These are phyloP conservation scores for Pleurotus tuber-regium DNA, from an alignment of 768 basidiomycete genomes.

Conservation along the genomic window DNA sequence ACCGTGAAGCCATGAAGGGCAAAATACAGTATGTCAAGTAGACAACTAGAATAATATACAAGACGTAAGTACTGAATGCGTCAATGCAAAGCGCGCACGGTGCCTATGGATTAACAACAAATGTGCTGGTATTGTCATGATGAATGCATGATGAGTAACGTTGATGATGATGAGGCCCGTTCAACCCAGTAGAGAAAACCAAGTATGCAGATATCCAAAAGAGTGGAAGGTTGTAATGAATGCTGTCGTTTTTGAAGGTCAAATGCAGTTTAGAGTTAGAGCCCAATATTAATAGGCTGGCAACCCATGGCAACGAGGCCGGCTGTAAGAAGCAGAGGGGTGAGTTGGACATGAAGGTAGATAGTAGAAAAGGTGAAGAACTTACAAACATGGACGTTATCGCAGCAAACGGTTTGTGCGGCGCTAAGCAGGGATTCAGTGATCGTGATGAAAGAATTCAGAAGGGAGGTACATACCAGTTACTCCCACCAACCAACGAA, in stretches of 20 bases:
- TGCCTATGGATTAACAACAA: too few species aligned
- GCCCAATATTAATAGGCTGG: slow-evolving; percentile 1
- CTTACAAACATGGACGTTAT: slow-evolving; percentile 5
- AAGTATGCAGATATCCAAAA: not conserved
- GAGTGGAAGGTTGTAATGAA: not conserved
- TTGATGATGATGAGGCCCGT: not conserved
- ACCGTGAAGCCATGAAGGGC: too few species aligned
- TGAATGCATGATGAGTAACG: too few species aligned
- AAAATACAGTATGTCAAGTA: too few species aligned
- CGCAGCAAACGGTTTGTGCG: slow-evolving; percentile 7
- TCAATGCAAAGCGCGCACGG: too few species aligned
- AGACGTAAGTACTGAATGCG: too few species aligned
- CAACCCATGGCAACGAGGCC: slow-evolving; percentile 8
- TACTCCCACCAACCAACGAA: not conserved
- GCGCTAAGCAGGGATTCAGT: not conserved
- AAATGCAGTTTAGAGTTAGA: not conserved
- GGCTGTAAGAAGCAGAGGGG: not conserved
- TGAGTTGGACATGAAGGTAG: not conserved
- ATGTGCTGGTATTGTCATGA: too few species aligned
- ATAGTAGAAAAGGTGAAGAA: not conserved
- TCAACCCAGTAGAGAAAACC: not conserved
- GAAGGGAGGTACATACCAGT: not conserved
- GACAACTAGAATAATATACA: too few species aligned
- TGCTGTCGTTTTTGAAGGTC: too few species aligned
- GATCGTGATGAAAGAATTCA: not conserved